Conservation (phyloP, 2,329 filamentous ascomycete genomes). For the Leptographium lundbergii region DNA sequence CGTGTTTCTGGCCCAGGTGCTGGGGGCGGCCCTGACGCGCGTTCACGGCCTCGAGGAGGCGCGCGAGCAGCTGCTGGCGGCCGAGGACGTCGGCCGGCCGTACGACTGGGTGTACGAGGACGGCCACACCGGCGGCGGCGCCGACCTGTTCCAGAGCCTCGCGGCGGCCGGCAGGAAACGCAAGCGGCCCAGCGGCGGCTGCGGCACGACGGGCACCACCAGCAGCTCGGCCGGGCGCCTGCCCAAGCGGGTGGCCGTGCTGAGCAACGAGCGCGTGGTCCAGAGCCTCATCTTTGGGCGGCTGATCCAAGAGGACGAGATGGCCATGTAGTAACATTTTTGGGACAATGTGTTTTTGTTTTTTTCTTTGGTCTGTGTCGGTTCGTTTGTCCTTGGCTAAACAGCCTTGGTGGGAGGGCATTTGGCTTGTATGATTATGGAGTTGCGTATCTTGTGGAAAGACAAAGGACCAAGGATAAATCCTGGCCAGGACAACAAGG, state of each 20-base stretch:
- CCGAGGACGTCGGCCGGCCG: conserved; percentile 29
- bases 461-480: neutral
- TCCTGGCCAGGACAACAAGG: neutral
- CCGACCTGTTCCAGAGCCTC: neutral
- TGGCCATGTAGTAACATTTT: neutral
- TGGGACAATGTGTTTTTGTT: neutral
- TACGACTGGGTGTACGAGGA: conserved; percentile 78
- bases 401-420: neutral
- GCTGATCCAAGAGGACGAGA: conserved; percentile 51
- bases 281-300: conserved; percentile 85
- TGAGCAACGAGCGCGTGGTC: conserved; percentile 77
- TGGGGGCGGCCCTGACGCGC: conserved; percentile 60
- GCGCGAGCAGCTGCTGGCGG: conserved; percentile 39
- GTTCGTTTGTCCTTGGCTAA: neutral
- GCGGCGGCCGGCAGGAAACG: conserved; percentile 19
- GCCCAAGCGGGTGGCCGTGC: conserved; percentile 46
- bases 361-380: neutral
- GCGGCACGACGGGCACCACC: no score
- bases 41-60: conserved; percentile 57
- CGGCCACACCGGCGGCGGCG: conserved; percentile 31
- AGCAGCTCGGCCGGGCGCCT: conserved; percentile 16
- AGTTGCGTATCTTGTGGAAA: neutral
- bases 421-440: neutral
- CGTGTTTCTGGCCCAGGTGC: conserved; percentile 64
- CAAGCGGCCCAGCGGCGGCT: conserved; percentile 29